A percentile compares a stretch with the other conserved stretches of the same genome.
Evolutionary conservation across 139 green algal genomes (phyloP).

Genomic region (Chlorella sp.): DNA sequence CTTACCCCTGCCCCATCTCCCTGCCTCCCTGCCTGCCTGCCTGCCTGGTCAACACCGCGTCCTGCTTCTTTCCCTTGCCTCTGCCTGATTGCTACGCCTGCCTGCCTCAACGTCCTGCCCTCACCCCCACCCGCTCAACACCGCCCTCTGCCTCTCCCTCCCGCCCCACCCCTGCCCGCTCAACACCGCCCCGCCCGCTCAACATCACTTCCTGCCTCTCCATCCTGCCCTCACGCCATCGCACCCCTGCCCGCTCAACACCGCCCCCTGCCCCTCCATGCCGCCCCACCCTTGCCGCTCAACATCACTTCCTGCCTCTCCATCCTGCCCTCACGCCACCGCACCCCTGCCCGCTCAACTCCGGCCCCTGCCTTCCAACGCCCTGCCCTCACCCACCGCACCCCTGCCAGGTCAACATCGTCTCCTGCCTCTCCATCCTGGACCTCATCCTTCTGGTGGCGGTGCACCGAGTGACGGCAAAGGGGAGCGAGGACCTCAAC

Average conservation of each 20-base stretch:
- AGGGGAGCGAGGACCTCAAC: conserved; percentile 44
- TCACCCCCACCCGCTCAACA: neutral
- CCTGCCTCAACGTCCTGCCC: no score
- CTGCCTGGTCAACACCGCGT: no score
- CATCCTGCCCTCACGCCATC: no score
- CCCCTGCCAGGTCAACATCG: neutral
- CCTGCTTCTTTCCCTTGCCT: no score
- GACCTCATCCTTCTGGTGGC: conserved; percentile 76
- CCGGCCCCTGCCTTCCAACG: neutral
- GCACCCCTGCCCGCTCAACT: neutral
- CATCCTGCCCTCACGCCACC: neutral
- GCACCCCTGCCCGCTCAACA: neutral
- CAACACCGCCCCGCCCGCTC: neutral
- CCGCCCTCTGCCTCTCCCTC: conserved; percentile 26
- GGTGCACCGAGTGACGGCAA: conserved; percentile 44
- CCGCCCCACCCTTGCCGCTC: conserved; percentile 55
- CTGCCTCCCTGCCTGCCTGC: no score
- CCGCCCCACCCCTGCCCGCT: conserved; percentile 25
- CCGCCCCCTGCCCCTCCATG: conserved; percentile 26
- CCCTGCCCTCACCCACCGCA: no score
- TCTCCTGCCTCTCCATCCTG: conserved; percentile 46
- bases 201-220: neutral
- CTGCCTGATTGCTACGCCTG: neutral
- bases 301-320: neutral
- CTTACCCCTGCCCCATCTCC: no score